These are phyloP conservation scores for Solanum tacnaense DNA, from an alignment of 257 asterid species.

Conservation along the genomic window DNA sequence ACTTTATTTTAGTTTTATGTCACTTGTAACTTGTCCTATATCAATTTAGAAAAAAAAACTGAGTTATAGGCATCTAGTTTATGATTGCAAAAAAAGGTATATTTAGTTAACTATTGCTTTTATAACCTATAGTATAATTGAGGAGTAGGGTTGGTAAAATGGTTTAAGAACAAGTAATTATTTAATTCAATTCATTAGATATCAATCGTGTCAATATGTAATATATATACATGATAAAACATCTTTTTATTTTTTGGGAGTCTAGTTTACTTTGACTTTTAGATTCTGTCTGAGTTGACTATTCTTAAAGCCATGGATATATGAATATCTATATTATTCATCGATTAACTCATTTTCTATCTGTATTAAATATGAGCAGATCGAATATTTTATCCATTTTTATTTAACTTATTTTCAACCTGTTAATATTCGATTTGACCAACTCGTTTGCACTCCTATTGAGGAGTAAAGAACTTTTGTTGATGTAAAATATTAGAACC, in stretches of 20 bases:
- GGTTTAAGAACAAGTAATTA: neutral
- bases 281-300: neutral
- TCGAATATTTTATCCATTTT: too few species aligned
- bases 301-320: neutral
- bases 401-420: neutral
- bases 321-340: too few species aligned
- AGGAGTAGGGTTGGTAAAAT: neutral
- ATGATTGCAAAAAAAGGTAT: neutral
- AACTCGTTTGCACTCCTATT: neutral
- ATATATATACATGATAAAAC: neutral
- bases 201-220: rapidly evolving
- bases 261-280: neutral
- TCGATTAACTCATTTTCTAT: neutral
- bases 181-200: neutral
- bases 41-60: neutral
- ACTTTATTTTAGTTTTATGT: neutral
- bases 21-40: neutral
- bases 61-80: neutral
- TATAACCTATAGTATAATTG: neutral
- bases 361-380: neutral
- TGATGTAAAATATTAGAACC: neutral
- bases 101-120: neutral
- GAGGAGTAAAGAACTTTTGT: neutral
- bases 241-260: rapidly evolving
- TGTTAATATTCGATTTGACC: neutral